phyloP scores from a whole-genome alignment of 1,284 basidiomycete species.

The Ceratobasidium sp. region DNA sequence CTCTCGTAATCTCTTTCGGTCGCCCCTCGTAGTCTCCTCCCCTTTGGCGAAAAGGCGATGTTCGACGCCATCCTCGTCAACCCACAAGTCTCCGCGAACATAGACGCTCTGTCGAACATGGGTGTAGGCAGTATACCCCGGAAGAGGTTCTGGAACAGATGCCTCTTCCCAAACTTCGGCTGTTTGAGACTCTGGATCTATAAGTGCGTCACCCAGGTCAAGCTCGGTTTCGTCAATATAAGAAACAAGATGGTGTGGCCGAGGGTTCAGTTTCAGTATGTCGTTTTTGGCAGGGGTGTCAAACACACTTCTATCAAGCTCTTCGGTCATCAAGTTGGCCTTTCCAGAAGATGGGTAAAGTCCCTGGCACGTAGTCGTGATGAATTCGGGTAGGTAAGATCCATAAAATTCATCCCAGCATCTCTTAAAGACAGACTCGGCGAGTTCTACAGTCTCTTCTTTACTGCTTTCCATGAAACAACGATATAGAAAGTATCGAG shows the following conservation, averaged over 20 bases:
- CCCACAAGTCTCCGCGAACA: slow-evolving; percentile 26
- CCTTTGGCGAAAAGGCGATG: background rate
- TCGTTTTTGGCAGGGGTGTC: background rate
- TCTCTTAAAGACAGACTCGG: background rate
- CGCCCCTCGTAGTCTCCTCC: background rate
- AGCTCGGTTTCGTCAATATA: slow-evolving; percentile 6
- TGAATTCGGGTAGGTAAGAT: background rate
- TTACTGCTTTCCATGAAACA: background rate
- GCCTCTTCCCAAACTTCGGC: background rate
- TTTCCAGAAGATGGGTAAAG: background rate
- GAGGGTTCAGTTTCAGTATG: background rate
- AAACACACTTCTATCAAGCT: slow-evolving; percentile 3
- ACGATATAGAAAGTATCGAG: background rate
- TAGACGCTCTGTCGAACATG: slow-evolving; percentile 1
- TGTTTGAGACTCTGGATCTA: background rate
- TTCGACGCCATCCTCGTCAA: background rate
- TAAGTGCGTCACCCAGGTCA: slow-evolving; percentile 3
- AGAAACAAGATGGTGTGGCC: background rate
- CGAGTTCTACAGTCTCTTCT: background rate
- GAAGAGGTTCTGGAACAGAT: background rate
- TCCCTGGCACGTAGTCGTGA: background rate
- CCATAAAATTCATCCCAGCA: slow-evolving; percentile 21
- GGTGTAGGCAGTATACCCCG: background rate
- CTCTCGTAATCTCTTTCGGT: background rate
- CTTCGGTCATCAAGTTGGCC: background rate